phyloP scores from a whole-genome alignment of 1,284 basidiomycete species.

The Ustilago loliicola region DNA sequence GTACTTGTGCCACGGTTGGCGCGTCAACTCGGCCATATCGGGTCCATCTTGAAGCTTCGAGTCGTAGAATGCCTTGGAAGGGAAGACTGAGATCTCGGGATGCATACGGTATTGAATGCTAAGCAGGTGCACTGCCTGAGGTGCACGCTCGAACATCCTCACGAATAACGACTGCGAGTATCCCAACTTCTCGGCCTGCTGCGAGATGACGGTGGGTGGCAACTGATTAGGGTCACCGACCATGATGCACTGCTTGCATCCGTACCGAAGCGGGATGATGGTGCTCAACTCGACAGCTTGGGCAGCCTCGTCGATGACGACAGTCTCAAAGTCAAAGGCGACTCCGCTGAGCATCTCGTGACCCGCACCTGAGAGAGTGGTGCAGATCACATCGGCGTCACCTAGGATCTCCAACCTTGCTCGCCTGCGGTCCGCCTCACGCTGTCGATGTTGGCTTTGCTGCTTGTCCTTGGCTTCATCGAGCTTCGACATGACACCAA shows the following conservation, averaged over 20 bases:
- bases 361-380: constrained; percentile 87
- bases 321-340: constrained; percentile 88
- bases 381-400: constrained; percentile 89
- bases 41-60: constrained; percentile 87
- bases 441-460: constrained; percentile 55
- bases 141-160: constrained; percentile 83
- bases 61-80: constrained; percentile 90
- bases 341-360: constrained; percentile 84
- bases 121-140: constrained; percentile 87
- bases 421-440: constrained; percentile 58
- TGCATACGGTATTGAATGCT: constrained; percentile 99
- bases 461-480: constrained; percentile 64
- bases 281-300: constrained; percentile 96
- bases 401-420: constrained; percentile 58
- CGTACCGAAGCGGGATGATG: constrained; percentile 95
- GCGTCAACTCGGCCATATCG: constrained; percentile 85
- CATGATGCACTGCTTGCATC: constrained; percentile 86
- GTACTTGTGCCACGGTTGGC: constrained; percentile 85
- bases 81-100: constrained; percentile 90
- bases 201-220: constrained; percentile 94
- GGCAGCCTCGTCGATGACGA: constrained; percentile 98
- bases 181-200: constrained; percentile 81
- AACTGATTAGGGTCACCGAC: constrained; percentile 98
- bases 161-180: constrained; percentile 96
- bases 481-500: constrained; percentile 54